These are phyloP conservation scores for Globisporangium paddicum DNA, from an alignment of 352 stramenopile genomes.

Conservation along the genomic window DNA sequence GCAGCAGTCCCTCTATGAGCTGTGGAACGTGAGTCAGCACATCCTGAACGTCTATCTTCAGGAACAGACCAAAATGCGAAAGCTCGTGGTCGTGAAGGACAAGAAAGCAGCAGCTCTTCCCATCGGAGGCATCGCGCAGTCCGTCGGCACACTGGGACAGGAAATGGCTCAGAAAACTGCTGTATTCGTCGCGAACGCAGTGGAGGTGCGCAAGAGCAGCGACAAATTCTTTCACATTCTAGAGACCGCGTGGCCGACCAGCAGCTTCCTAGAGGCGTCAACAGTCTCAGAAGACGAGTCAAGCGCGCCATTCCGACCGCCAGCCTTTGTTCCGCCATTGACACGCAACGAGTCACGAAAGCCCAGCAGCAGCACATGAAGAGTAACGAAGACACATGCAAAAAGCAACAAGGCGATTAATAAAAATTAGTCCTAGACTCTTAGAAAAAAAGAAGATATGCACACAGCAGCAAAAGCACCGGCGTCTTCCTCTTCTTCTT, in stretches of 20 bases:
- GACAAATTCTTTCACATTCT: constrained; percentile 37
- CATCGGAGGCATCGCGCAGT: constrained; percentile 1
- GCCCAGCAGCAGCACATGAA: neutral
- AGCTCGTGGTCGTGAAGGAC: neutral
- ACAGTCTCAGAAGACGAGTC: neutral
- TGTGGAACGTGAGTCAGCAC: constrained; percentile 62
- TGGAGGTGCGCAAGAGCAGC: constrained; percentile 28
- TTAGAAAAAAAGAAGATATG: neutral
- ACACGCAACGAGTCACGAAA: neutral
- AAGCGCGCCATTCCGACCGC: constrained; percentile 16
- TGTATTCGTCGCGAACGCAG: constrained; percentile 32
- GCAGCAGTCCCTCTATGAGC: constrained; percentile 46
- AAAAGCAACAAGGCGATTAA: neutral
- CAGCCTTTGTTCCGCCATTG: constrained; percentile 19
- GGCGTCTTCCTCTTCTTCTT: neutral
- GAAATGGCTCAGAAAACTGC: constrained; percentile 43
- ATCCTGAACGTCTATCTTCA: constrained; percentile 36
- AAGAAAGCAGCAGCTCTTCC: neutral
- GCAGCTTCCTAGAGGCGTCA: neutral
- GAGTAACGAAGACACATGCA: neutral
- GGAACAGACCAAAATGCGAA: constrained; percentile 14
- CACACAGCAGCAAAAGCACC: neutral
- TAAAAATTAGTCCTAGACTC: constrained; percentile 10
- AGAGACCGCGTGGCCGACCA: constrained; percentile 29
- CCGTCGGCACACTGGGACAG: constrained; percentile 33